Conservation (phyloP, 208 protist genomes). For the Crithidia acanthocephali region DNA sequence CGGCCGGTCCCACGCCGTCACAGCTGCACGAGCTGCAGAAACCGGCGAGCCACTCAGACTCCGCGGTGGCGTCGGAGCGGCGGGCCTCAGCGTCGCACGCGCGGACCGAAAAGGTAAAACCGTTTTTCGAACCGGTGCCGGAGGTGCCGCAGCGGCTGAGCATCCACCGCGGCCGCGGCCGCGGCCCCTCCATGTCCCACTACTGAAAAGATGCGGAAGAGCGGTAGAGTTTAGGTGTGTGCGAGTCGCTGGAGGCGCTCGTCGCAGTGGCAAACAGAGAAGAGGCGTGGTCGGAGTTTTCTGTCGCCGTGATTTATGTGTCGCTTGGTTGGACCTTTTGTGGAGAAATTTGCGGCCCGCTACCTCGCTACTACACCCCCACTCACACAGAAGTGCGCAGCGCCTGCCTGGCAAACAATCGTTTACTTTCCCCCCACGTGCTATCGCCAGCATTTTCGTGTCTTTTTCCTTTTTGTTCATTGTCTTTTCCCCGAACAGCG, state of each 20-base stretch:
- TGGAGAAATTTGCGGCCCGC: too few species aligned
- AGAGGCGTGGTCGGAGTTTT: too few species aligned
- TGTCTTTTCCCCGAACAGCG: too few species aligned
- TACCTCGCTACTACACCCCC: too few species aligned
- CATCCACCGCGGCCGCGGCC: not conserved
- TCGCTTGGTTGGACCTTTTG: too few species aligned
- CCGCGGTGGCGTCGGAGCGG: constrained; percentile 1
- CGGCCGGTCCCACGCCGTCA: not conserved
- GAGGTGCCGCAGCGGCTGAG: constrained; percentile 9
- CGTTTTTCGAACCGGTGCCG: constrained; percentile 7
- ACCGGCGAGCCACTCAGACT: not conserved
- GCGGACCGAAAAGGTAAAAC: not conserved
- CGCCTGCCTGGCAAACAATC: too few species aligned
- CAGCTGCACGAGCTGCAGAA: constrained; percentile 1
- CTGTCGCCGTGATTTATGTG: too few species aligned
- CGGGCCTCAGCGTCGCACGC: constrained; percentile 5
- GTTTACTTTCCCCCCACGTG: too few species aligned
- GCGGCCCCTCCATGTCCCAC: constrained; percentile 1
- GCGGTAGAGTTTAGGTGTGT: not conserved
- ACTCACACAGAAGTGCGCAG: too few species aligned
- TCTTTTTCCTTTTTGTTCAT: constrained; percentile 7
- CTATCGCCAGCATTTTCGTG: not conserved
- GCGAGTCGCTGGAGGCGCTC: too few species aligned
- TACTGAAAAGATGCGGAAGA: constrained; percentile 4
- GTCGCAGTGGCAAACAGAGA: too few species aligned